These are phyloP conservation scores for Coemansia sp. DNA, from an alignment of 192 early-diverging fungal species.

Conservation along the genomic window DNA sequence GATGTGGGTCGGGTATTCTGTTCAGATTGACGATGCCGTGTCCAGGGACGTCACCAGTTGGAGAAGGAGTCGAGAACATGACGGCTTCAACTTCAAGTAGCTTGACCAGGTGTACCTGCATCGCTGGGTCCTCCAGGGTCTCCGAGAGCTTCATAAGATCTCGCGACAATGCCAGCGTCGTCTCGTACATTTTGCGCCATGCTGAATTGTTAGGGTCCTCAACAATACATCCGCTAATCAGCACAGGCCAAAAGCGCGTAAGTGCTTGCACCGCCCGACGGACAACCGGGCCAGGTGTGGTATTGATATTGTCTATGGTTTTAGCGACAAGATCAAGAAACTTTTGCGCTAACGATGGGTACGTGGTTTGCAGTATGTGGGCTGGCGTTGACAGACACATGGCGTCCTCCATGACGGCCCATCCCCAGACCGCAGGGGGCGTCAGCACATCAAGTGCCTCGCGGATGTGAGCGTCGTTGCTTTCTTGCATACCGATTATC, in stretches of 20 bases:
- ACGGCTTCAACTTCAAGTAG: slow-evolving; percentile 39
- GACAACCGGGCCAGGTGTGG: slow-evolving; percentile 37
- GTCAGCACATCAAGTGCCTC: slow-evolving; percentile 41
- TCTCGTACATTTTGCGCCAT: slow-evolving; percentile 26
- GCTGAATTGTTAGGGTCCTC: background rate
- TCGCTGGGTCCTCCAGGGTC: slow-evolving; percentile 34
- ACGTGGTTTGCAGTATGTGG: slow-evolving; percentile 20
- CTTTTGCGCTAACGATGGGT: slow-evolving; percentile 21
- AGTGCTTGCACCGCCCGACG: slow-evolving; percentile 39
- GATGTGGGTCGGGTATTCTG: slow-evolving; percentile 21
- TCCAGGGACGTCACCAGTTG: background rate
- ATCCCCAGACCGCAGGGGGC: slow-evolving; percentile 48
- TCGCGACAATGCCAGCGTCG: slow-evolving; percentile 19
- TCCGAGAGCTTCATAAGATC: slow-evolving; percentile 18
- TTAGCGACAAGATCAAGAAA: slow-evolving; percentile 25
- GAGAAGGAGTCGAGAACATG: slow-evolving; percentile 20
- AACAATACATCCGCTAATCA: slow-evolving; percentile 15
- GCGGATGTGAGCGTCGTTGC: slow-evolving; percentile 8
- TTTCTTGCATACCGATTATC: slow-evolving; percentile 22
- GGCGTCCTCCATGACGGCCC: slow-evolving; percentile 46
- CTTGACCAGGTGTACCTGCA: slow-evolving; percentile 44
- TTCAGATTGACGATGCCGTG: slow-evolving; percentile 9
- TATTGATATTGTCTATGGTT: slow-evolving; percentile 25
- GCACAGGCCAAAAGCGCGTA: slow-evolving; percentile 42
- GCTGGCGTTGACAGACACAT: slow-evolving; percentile 26